phyloP scores from a whole-genome alignment of 2,329 filamentous ascomycete genomes.

The Fusarium redolens region DNA sequence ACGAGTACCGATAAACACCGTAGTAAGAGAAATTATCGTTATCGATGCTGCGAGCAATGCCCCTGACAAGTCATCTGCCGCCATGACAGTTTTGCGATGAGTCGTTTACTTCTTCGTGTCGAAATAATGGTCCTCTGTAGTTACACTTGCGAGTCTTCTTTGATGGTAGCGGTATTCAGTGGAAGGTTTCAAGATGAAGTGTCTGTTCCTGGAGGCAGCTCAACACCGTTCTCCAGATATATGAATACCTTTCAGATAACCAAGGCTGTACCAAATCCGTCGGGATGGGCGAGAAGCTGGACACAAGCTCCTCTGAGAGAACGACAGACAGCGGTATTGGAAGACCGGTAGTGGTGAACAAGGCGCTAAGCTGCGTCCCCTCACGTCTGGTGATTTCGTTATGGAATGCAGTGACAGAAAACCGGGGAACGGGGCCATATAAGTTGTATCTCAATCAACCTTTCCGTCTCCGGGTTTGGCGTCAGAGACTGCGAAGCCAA shows the following conservation, averaged over 20 bases:
- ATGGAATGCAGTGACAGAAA: background rate
- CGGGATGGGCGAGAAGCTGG: background rate
- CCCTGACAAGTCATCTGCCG: slow-evolving; percentile 19
- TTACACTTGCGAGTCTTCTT: background rate
- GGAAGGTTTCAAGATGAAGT: background rate
- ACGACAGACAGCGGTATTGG: background rate
- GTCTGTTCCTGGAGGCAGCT: background rate
- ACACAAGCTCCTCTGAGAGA: background rate
- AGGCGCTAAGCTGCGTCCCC: background rate
- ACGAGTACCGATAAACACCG: slow-evolving; percentile 16
- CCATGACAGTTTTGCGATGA: slow-evolving; percentile 7
- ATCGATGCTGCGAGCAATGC: slow-evolving; percentile 21
- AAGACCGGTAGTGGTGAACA: background rate
- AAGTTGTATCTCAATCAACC: background rate
- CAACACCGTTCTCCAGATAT: background rate
- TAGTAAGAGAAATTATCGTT: slow-evolving; percentile 22
- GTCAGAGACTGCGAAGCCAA: background rate
- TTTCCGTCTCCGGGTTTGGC: background rate
- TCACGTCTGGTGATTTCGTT: background rate
- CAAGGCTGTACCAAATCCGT: background rate
- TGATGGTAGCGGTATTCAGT: background rate
- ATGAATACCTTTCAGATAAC: background rate
- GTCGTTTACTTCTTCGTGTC: background rate
- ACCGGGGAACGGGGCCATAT: slow-evolving; percentile 1
- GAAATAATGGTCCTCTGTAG: background rate